phyloP scores from a whole-genome alignment of 2,329 filamentous ascomycete species.

The Tolypocladium nubicola region DNA sequence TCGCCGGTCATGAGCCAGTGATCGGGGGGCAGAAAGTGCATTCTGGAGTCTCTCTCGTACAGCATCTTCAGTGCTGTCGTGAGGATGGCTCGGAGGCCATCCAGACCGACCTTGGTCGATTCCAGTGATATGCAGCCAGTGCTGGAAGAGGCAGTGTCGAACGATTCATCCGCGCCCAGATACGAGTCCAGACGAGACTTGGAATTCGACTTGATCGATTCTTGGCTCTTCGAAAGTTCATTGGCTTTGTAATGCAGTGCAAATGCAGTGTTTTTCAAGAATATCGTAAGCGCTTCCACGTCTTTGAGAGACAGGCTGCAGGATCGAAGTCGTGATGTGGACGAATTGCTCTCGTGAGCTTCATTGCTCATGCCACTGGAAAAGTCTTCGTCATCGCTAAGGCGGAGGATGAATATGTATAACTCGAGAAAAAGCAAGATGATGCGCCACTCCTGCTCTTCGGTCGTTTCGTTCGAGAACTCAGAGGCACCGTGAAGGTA shows the following conservation, averaged over 20 bases:
- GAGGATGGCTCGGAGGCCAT: constrained; percentile 68
- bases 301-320: constrained; percentile 63
- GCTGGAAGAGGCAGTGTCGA: neutral
- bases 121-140: neutral
- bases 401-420: constrained; percentile 82
- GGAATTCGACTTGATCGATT: constrained; percentile 10
- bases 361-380: constrained; percentile 47
- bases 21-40: constrained; percentile 68
- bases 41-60: constrained; percentile 85
- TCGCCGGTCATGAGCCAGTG: constrained; percentile 91
- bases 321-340: constrained; percentile 38
- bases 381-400: constrained; percentile 96
- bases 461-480: constrained; percentile 9
- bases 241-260: constrained; percentile 75
- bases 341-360: constrained; percentile 24
- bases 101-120: constrained; percentile 46
- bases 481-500: constrained; percentile 19
- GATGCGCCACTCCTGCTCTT: constrained; percentile 66
- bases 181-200: constrained; percentile 18
- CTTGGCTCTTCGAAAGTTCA: constrained; percentile 35
- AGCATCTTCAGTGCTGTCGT: constrained; percentile 76
- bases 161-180: constrained; percentile 8
- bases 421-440: constrained; percentile 87
- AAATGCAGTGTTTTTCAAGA: constrained; percentile 86
- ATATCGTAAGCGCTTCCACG: constrained; percentile 63